Conservation (phyloP, 2,329 filamentous ascomycete species). For the Colletotrichum sublineola region DNA sequence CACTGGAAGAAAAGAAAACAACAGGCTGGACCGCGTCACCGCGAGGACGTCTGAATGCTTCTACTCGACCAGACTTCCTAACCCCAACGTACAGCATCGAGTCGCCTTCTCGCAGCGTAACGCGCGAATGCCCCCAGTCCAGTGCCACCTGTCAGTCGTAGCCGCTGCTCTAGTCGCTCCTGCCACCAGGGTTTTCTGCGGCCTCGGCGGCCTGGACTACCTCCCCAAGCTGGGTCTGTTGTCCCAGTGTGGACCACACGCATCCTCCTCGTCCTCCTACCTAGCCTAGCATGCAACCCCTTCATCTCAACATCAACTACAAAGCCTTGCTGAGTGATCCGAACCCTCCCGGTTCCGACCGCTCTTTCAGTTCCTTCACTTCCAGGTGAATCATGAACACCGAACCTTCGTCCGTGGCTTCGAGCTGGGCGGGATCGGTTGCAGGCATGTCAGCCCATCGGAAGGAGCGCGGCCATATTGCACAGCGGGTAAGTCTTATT, state of each 20-base stretch:
- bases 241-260: constrained; percentile 10
- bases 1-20: constrained; percentile 10
- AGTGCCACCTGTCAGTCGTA: constrained; percentile 9
- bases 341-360: constrained; percentile 9
- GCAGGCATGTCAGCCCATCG: constrained; percentile 48
- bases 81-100: constrained; percentile 5
- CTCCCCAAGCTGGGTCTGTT: neutral
- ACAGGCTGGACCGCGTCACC: neutral
- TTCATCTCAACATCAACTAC: constrained; percentile 20
- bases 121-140: constrained; percentile 10
- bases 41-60: neutral
- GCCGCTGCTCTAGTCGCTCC: constrained; percentile 4
- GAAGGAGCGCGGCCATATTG: constrained; percentile 57
- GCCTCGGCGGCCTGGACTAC: neutral
- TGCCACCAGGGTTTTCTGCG: constrained; percentile 13
- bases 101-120: neutral
- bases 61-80: neutral
- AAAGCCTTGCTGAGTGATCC: constrained; percentile 29
- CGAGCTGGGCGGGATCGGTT: constrained; percentile 52
- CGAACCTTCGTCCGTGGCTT: constrained; percentile 42
- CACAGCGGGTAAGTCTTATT: constrained; percentile 52
- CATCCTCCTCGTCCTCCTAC: neutral
- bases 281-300: constrained; percentile 24
- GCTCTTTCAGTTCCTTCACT: constrained; percentile 26
- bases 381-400: constrained; percentile 42